These are phyloP conservation scores for Avena sativa DNA, from an alignment of 176 grass and related monocot genomes.

Conservation along the genomic window DNA sequence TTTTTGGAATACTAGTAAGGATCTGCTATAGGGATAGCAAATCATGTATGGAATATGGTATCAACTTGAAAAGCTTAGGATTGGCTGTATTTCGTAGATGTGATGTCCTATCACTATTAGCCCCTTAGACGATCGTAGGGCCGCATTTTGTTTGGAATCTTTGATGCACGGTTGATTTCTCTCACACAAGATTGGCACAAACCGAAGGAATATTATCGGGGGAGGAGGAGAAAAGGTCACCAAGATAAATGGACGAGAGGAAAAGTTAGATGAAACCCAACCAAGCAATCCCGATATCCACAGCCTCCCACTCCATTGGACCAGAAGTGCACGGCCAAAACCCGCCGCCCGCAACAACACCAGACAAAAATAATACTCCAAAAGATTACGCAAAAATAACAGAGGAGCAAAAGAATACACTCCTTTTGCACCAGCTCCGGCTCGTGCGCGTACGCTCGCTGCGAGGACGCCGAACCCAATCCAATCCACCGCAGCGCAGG, in stretches of 20 bases:
- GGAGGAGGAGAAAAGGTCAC: not conserved
- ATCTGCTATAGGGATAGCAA: not conserved
- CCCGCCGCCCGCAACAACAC: slow-evolving; percentile 40
- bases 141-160: slow-evolving; percentile 21
- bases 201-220: slow-evolving; percentile 39
- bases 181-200: not conserved
- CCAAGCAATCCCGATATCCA: slow-evolving; percentile 63
- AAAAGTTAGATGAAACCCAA: slow-evolving; percentile 58
- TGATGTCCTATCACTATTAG: not conserved
- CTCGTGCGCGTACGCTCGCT: not conserved
- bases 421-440: not conserved
- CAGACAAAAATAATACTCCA: slow-evolving; percentile 27
- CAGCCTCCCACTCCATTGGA: slow-evolving; percentile 51
- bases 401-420: not conserved
- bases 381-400: slow-evolving; percentile 1
- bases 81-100: not conserved
- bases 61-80: not conserved
- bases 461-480: slow-evolving; percentile 17
- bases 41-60: not conserved
- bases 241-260: slow-evolving; percentile 48
- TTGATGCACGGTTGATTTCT: not conserved
- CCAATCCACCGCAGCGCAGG: not conserved
- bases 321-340: slow-evolving; percentile 44
- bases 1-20: too few relatives aligned
- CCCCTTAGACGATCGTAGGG: not conserved